Percentiles rank a stretch among this genome's conserved stretches.
phyloP scores from a whole-genome alignment of 2,329 filamentous ascomycete species.

The Peltaster fructicola region DNA sequence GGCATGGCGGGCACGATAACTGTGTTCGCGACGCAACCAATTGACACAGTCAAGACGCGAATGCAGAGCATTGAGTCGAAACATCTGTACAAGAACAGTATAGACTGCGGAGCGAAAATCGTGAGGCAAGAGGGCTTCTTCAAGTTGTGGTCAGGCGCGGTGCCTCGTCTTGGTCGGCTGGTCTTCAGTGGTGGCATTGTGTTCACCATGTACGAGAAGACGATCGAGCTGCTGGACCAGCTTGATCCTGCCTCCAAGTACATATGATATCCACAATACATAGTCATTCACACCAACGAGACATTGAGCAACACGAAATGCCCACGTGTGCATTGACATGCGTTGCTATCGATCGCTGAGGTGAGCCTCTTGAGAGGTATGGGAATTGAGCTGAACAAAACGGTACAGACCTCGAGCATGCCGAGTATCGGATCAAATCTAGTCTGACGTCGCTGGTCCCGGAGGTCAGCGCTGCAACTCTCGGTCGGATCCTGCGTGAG shows the following conservation, averaged over 20 bases:
- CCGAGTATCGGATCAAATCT: no score
- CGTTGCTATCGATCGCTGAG: no score
- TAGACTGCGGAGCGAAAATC: conserved; percentile 66
- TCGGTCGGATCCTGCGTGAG: no score
- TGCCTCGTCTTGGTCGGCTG: conserved; percentile 68
- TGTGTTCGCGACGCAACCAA: conserved; percentile 52
- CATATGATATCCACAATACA: no score
- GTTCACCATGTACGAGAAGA: conserved; percentile 96
- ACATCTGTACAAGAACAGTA: conserved; percentile 66
- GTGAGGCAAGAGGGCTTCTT: conserved; percentile 75
- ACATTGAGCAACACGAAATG: no score
- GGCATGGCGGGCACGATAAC: conserved; percentile 80
- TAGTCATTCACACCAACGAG: no score
- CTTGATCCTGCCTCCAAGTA: conserved; percentile 73
- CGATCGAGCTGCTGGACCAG: conserved; percentile 67
- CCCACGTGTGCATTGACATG: no score
- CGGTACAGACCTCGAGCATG: no score
- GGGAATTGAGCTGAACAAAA: no score
- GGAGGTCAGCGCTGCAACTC: no score
- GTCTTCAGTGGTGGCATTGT: conserved; percentile 92
- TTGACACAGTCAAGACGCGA: conserved; percentile 88
- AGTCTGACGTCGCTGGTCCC: no score
- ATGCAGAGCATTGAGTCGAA: conserved; percentile 94
- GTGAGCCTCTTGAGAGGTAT: no score
- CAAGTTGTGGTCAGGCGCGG: conserved; percentile 85